A percentile compares a stretch with the other conserved stretches of the same genome.
Evolutionary conservation across 2,329 filamentous ascomycete species (phyloP).

Genomic region (Exophiala mesophila): DNA sequence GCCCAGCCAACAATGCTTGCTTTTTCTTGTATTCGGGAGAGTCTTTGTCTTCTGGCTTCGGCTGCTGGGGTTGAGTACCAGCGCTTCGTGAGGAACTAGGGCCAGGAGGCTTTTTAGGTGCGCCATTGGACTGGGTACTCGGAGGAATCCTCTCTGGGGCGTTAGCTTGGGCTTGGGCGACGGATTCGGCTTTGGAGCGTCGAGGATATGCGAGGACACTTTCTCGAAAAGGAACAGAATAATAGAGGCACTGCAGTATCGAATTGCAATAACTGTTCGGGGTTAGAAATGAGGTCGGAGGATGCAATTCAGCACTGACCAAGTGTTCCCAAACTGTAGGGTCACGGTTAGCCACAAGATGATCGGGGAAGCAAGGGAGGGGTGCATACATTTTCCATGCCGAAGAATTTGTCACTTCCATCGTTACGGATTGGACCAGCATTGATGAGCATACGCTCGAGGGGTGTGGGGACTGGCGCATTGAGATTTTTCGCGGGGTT

Average conservation of each 20-base stretch:
- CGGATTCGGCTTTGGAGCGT: slow-evolving; percentile 62
- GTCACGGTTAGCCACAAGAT: slow-evolving; percentile 3
- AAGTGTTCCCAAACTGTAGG: slow-evolving; percentile 88
- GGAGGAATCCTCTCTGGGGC: slow-evolving; percentile 50
- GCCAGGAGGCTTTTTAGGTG: slow-evolving; percentile 36
- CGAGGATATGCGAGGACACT: slow-evolving; percentile 87
- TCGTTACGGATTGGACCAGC: slow-evolving; percentile 76
- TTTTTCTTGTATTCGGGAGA: slow-evolving; percentile 98
- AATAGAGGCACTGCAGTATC: slow-evolving; percentile 94
- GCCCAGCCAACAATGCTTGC: slow-evolving; percentile 80
- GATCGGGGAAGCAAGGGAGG: slow-evolving; percentile 8
- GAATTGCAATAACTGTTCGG: slow-evolving; percentile 87
- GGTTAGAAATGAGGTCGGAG: slow-evolving; percentile 14
- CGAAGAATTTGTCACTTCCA: slow-evolving; percentile 97
- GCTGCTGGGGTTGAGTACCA: slow-evolving; percentile 39
- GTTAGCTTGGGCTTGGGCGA: slow-evolving; percentile 61
- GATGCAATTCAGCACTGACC: slow-evolving; percentile 52
- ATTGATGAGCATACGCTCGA: slow-evolving; percentile 74
- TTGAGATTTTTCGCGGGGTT: slow-evolving; percentile 53
- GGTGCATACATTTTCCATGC: slow-evolving; percentile 83
- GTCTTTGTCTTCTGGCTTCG: slow-evolving; percentile 85
- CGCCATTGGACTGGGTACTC: slow-evolving; percentile 45
- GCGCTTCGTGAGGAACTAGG: slow-evolving; percentile 33
- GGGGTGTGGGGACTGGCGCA: slow-evolving; percentile 52
- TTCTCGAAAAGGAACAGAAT: slow-evolving; percentile 89